Base-by-base conservation (phyloP, 768 basidiomycete genomes). In the Suillus weaverae region DNA sequence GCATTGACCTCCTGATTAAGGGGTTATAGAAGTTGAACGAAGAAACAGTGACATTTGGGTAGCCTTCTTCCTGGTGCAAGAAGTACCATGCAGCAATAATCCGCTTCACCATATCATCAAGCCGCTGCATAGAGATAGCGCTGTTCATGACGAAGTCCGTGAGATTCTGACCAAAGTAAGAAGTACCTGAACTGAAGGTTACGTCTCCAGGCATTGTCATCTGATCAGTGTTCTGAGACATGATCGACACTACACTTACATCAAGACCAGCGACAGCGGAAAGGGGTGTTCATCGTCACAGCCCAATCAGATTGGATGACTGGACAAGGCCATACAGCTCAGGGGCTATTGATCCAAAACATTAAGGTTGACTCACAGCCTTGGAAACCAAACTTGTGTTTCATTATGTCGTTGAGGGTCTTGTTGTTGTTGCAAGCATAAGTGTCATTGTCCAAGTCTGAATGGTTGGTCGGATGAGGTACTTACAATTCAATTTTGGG, bases 161-260 rank as follows among this genome's bases (percentile, higher is more conserved):
- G 10, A 93, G 77, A 61, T 83, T 82, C 41, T 76, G 74, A 4
- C 92, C 92, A 63, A 89, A 90, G 75, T 85, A 89, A 36, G 70
- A 73, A n/a, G 30, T 69, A 1, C 69, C 71, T 5, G 82, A 82
- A 41, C 68, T 70, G 22, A 78, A 71, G 32, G 74, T 76, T 46
- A 84, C 80, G 64, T 87, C 88, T 70, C 88, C 89, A 56, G 89
- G 88, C 88, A 90, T 90, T 0, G 86, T 88, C 89, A 89, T 88
- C 87, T 89, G 33, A 48, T n/a, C 62, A 60, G n/a, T 50, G 18
- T 10, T 18, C 22, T 26, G 10, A 41, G n/a, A 35, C 4, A 38
- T 16, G 26, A 1, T 4, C n/a, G 11, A 43, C 1, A 1, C 16
- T 43, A 38, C 39, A 73, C 84, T 61, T 63, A 86, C 89, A 70